Base-by-base conservation (phyloP, 768 basidiomycete genomes). In the Kwoniella pini region DNA sequence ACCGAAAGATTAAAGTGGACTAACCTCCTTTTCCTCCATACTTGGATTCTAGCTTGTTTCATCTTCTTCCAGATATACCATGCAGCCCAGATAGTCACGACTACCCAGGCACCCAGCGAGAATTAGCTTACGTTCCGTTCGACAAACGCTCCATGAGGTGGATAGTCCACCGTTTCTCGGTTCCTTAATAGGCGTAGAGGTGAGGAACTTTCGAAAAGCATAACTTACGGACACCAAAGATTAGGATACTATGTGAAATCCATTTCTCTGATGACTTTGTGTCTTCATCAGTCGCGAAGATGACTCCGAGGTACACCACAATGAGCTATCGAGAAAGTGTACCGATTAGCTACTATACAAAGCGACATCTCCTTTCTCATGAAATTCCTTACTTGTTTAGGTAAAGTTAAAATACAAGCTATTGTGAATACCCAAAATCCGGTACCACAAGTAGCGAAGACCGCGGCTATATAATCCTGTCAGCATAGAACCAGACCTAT, bases 301-400 rank as follows among this genome's bases (percentile, higher is more conserved):
- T 60, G n/a, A 78, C 90, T 33, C 92, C 92, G 15, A 94, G 83
- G 72, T 96, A 96, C 12, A 96, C 93, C 7, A 88, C 90, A 66
- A 91, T 84, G 68, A 96, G 87, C 76, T 96, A 33, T n/a, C 24
- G 22, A 11, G 33, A 40, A 31, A 7, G 22, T 19, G 28, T 51
- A 11, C 7, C 15, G 15, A 36, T 36, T 15, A 36, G 33, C 33
- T 36, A 7, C 33, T 7, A 7, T 15, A 36, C 33, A 7, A 36
- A 36, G 7, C 33, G 15, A 36, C 7, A 36, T 36, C 7, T 15
- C 15, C 33, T 15, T 7, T 36, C 7, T 7, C 7, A 7, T 36
- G 33, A 42, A 15, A 19, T 27, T 36, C 62, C 74, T 54, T 28
- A 76, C 77, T 63, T 76, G 76, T 56, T 79, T 79, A 0, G 79